Base-by-base conservation (phyloP, 1,139 yeast species). In the Trichomonascaceae sp. region DNA sequence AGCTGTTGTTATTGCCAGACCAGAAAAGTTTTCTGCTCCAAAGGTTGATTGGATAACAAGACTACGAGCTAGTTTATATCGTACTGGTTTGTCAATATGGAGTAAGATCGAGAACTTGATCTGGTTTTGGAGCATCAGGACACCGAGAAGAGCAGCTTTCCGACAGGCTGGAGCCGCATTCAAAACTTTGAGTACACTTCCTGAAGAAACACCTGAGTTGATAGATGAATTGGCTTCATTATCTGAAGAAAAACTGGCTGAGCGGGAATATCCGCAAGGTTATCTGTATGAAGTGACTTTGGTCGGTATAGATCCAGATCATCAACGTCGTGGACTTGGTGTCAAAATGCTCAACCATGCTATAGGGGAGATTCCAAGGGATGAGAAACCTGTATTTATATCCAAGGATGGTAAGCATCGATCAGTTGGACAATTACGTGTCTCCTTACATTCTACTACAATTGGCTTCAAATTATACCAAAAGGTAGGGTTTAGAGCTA, bases 331-430 rank as follows among this genome's bases (percentile, higher is more conserved):
- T 30, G 45, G 45, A 10, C 20, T 48, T 13, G 50, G 50, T 13
- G 19, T 13, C n/a, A 39, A 27, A 27, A 41, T 48, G 45, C 45
- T 48, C 10, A 41, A 4, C 22, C 39, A 48, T 22, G 45, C 45
- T n/a, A 17, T 48, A 32, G 17, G n/a, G 1, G 45, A 22, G 15
- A 48, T 48, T 17, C 39, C 32, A 20, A 19, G 30, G 4, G 24
- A 15, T 12, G 36, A 20, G 12, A 41, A 39, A n/a, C 50, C 50
- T 1, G 50, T 39, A 10, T 48, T 48, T 41, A 45, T 27, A 19
- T 48, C 50, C 17, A 20, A 17, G 9, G 50, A 48, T 24, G 50
- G 50, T 20, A 39, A 48, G 50, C 19, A 39, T 38, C 32, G 36
- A 6, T 32, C 24, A 12, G 45, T 39, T 18, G 50, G 50, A 19